Base-by-base conservation (phyloP, 352 stramenopile species). In the Pelagophyceae sp. region DNA sequence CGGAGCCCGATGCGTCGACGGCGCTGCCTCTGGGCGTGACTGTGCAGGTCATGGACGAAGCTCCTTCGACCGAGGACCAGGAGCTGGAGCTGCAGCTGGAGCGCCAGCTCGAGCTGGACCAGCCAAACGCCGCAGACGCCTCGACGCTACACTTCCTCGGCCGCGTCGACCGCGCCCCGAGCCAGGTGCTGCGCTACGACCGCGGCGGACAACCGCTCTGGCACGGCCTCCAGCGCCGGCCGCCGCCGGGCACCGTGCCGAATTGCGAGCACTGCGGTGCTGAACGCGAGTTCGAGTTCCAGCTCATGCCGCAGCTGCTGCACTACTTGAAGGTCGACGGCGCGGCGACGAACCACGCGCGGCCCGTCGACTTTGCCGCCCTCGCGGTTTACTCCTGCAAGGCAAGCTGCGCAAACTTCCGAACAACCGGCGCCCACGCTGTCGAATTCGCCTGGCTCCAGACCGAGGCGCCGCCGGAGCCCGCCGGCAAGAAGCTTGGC, bases 231-330 rank as follows among this genome's bases (percentile, higher is more conserved):
- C 15, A 63, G 11, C 2, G 27, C 54, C 54, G 54, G 15, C 15
- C 27, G 54, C 54, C 54, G 54, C 2, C 6, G 54, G 20, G 15
- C 11, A 29, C 2, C 15, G 11, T n/a, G 15, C 54, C 54, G 54
- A 15, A 27, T 15, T 63, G 54, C 54, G 11, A n/a, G n/a, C n/a
- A 2, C 20, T 98, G 93, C 80, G 90, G 91, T 35, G 83, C 84
- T 33, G 77, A 81, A 35, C 90, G 93, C 33, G 86, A 89, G 75
- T 98, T 97, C 78, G 93, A 98, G 85, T 97, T 96, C 79, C 93
- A 98, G 80, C 87, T 98, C 78, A 87, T 98, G 77, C 93, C 93
- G 0, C 93, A 98, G 85, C 89, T 98, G 64, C 78, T 98, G 0
- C 94, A 94, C 81, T 96, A 95, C 80, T 79, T 98, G 50, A 81